These are phyloP conservation scores for Xylaria sp. DNA, from an alignment of 2,329 filamentous ascomycete genomes.

Conservation along the genomic window DNA sequence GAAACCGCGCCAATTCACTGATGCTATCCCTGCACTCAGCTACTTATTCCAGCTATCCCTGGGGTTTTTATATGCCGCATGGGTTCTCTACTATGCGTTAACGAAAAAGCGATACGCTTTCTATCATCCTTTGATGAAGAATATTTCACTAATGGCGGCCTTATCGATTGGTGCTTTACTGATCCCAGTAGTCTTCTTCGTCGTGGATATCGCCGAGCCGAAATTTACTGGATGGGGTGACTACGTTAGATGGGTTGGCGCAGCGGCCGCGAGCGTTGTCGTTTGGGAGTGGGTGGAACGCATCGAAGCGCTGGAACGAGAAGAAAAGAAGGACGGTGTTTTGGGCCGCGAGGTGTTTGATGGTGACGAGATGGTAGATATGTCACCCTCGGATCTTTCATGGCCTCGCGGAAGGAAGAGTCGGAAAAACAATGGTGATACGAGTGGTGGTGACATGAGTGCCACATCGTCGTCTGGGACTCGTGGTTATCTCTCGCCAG, in stretches of 20 bases:
- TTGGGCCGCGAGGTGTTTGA: constrained; percentile 87
- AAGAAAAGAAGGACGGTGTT: constrained; percentile 91
- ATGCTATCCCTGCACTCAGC: constrained; percentile 84
- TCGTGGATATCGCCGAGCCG: constrained; percentile 80
- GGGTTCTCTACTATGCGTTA: constrained; percentile 90
- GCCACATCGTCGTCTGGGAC: constrained; percentile 27
- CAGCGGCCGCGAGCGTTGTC: constrained; percentile 88
- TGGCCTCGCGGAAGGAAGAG: constrained; percentile 38
- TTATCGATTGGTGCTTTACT: constrained; percentile 77
- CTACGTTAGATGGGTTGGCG: constrained; percentile 94
- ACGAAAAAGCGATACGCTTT: constrained; percentile 89
- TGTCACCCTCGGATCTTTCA: constrained; percentile 46
- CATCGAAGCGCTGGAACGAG: constrained; percentile 85
- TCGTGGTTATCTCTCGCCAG: constrained; percentile 37
- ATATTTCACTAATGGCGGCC: constrained; percentile 74
- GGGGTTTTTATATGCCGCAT: constrained; percentile 82
- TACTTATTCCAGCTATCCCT: constrained; percentile 87
- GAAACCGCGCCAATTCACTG: constrained; percentile 70
- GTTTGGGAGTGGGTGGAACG: constrained; percentile 98
- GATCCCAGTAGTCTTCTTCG: constrained; percentile 88
- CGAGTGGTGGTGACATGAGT: constrained; percentile 32
- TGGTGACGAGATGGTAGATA: constrained; percentile 84
- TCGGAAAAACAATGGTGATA: constrained; percentile 27
- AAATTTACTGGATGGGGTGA: constrained; percentile 89
- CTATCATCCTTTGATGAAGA: constrained; percentile 85